A percentile compares a stretch with the other conserved stretches of the same genome.
Evolutionary conservation across 371 early-diverging fungal genomes (phyloP).

Genomic region (Apophysomyces ossiformis): DNA sequence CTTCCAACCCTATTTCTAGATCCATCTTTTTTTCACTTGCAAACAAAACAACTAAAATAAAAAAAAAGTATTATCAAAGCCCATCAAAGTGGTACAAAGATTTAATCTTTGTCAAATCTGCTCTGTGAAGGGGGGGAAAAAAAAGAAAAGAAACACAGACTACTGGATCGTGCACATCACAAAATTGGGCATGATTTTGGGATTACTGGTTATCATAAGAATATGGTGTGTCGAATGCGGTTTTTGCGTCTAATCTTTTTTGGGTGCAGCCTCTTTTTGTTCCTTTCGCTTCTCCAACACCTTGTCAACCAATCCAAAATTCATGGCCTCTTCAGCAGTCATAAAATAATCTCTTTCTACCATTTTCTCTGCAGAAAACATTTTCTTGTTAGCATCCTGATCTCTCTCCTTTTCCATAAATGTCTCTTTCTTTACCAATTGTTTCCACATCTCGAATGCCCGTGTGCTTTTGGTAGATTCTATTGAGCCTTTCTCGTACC

Average conservation of each 20-base stretch:
- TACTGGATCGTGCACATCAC: not conserved
- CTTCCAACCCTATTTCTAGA: no score
- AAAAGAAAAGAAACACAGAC: not conserved
- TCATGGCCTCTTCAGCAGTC: slow-evolving; percentile 89
- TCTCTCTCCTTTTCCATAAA: not conserved
- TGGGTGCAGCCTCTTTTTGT: slow-evolving; percentile 16
- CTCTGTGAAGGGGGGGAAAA: not conserved
- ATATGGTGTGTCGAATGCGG: not conserved
- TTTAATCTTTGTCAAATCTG: slow-evolving; percentile 6
- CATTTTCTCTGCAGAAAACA: slow-evolving; percentile 59
- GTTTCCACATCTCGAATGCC: slow-evolving; percentile 76
- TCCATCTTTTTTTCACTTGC: no score
- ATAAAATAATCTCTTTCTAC: slow-evolving; percentile 97
- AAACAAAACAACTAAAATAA: not conserved
- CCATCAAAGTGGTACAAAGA: slow-evolving; percentile 2
- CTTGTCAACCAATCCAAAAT: slow-evolving; percentile 93
- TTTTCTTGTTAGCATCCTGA: not conserved
- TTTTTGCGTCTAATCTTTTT: slow-evolving; percentile 9
- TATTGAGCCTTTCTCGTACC: slow-evolving; percentile 85
- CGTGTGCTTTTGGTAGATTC: slow-evolving; percentile 88
- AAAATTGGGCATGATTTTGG: no score
- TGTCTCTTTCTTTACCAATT: slow-evolving; percentile 66
- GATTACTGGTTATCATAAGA: no score
- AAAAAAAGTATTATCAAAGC: not conserved
- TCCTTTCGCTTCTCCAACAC: slow-evolving; percentile 71